A percentile compares a stretch with the other conserved stretches of the same genome.
These are phyloP conservation scores for Pseudocercospora fuligena DNA, from an alignment of 2,329 filamentous ascomycete genomes.

Conservation along the genomic window DNA sequence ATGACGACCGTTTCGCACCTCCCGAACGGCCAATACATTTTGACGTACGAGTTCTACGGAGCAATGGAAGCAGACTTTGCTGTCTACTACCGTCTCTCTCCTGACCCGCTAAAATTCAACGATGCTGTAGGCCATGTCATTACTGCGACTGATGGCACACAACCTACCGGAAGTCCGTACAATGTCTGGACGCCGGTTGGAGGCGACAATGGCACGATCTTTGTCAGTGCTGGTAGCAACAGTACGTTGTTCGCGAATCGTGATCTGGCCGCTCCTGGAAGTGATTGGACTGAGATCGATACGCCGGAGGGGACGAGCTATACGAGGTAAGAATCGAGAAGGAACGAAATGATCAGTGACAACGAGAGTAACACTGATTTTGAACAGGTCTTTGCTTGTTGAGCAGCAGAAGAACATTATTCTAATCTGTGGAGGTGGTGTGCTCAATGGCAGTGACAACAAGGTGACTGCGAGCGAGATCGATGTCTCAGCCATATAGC, in stretches of 20 bases:
- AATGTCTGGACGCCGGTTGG: slow-evolving; percentile 58
- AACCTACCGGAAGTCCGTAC: slow-evolving; percentile 56
- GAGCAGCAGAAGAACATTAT: slow-evolving; percentile 8
- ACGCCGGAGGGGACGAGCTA: slow-evolving; percentile 5
- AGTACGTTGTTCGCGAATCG: slow-evolving; percentile 2
- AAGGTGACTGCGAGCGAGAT: slow-evolving; percentile 8
- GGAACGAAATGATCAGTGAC: no score
- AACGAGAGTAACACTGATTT: no score
- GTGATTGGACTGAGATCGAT: slow-evolving; percentile 11
- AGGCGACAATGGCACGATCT: slow-evolving; percentile 54
- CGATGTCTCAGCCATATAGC: not conserved
- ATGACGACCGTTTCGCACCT: slow-evolving; percentile 67
- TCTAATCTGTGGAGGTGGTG: slow-evolving; percentile 1
- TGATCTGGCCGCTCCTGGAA: not conserved
- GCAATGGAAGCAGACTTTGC: slow-evolving; percentile 52
- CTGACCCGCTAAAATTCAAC: slow-evolving; percentile 54
- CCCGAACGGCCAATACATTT: slow-evolving; percentile 65
- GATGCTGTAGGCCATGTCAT: slow-evolving; percentile 48
- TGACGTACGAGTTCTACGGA: slow-evolving; percentile 67
- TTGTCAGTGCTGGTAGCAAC: slow-evolving; percentile 49
- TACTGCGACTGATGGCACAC: slow-evolving; percentile 51
- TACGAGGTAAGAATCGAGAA: not conserved
- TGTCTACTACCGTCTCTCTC: slow-evolving; percentile 58
- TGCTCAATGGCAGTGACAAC: not conserved
- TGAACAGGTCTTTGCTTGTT: not conserved